Evolutionary conservation across 148 eudicot species (phyloP), one percentile per base, ranked within the genome.

Genomic region (Amaranthus cruentus): DNA sequence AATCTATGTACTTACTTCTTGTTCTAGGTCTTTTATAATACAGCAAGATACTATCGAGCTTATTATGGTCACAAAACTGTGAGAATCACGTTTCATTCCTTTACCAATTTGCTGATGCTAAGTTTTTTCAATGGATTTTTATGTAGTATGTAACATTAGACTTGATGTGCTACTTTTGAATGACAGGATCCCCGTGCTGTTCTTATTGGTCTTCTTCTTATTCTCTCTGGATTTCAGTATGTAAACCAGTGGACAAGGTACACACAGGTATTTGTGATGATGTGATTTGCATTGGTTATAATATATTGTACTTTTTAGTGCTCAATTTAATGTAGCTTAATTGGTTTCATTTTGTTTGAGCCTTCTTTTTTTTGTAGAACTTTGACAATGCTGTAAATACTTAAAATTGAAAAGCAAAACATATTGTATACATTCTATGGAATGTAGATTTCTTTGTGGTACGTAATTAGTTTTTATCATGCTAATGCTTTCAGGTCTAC

Each of bases 171-270:
- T 78, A 8, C 69, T 80, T 76, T 79, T 73, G 50, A 55, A 78
- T 81, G 74, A 83, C 75, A 94, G 98, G 98, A 94, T 87, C 71
- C 98, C 63, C 98, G 97, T 75, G 96, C 97, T 81, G 98, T 94
- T 74, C 88, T 94, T 21, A 87, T 94, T 75, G 97, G 98, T 73
- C 96, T 94, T 83, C 88, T 94, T 76, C 68, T 91, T 72, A 78
- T 90, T 75, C 88, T 94, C 18, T 91, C 98, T 61, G 98, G 88
- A 74, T 83, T 94, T 81, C 98, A 94, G 71, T 94, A 91, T 83
- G 84, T 94, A 43, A 94, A 94, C 76, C 98, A 94, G 83, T 91
- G 93, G 97, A 87, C 97, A 83, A 90, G 88, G 89, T 94, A 94
- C 89, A 87, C 87, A 46, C 98, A 94, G 98, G 98, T 94, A 91